Evolutionary conservation across 768 basidiomycete species (phyloP), one percentile per base, ranked within the genome.

Genomic region (Mycena rosella): DNA sequence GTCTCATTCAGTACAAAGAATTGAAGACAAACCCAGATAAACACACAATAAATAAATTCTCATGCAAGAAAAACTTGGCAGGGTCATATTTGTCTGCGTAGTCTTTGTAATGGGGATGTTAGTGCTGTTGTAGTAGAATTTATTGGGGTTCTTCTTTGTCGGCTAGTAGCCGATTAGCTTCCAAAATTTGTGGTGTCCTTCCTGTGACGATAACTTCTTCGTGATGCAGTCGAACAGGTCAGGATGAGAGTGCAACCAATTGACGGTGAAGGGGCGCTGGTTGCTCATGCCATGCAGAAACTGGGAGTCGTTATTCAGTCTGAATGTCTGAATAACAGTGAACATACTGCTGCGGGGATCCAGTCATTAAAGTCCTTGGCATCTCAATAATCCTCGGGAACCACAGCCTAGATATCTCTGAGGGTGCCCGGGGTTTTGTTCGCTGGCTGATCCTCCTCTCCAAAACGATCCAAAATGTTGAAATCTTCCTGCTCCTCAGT

Each of bases 51-150:
- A n/a, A n/a, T n/a, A n/a, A n/a, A n/a, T n/a, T n/a, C n/a, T n/a
- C n/a, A n/a, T n/a, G n/a, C n/a, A n/a, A n/a, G n/a, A n/a, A n/a
- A n/a, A n/a, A n/a, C n/a, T n/a, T n/a, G n/a, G n/a, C n/a, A n/a
- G n/a, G n/a, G 20, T 66, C 58, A 29, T 45, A 42, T 17, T 59
- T 36, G 20, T 11, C 65, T 18, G 53, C 29, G 42, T 66, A 60
- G 42, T 66, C 58, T 29, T 3, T 27, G n/a, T 60, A 5, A 66
- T 3, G 2, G 65, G 65, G 7, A 55, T 51, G 11, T 66, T 48
- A 24, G 32, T 26, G 4, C 40, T 60, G 58, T 60, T 52, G 32
- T 66, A 66, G 45, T 60, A 59, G 10, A 9, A 48, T 34, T 47
- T 17, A n/a, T 15, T 27, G 5, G 44, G 44, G 2, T 59, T 45